phyloP scores from a whole-genome alignment of 148 eudicot genomes.

The Rhododendron kiyosumense region DNA sequence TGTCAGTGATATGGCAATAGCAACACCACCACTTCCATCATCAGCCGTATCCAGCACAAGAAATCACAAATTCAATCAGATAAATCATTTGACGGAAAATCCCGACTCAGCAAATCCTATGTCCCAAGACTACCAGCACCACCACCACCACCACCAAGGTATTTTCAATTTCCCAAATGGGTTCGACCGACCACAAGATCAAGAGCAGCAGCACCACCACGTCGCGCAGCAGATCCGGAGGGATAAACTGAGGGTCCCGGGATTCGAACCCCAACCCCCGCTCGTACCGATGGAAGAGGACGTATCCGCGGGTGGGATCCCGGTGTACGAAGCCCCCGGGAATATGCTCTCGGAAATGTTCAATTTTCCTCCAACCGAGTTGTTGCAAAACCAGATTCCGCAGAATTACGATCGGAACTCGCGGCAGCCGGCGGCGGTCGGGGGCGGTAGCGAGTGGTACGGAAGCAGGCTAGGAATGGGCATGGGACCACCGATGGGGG shows the following conservation, averaged over 20 bases:
- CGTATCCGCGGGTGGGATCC: conserved; percentile 20
- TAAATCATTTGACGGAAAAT: background rate
- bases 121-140: conserved; percentile 52
- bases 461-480: conserved; percentile 20
- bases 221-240: conserved; percentile 44
- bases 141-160: conserved; percentile 40
- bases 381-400: conserved; percentile 35
- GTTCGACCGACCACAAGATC: conserved; percentile 34
- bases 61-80: conserved; percentile 3
- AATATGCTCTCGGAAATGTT: conserved; percentile 62
- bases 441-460: conserved; percentile 27
- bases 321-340: conserved; percentile 29
- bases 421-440: conserved; percentile 2
- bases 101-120: conserved; percentile 36
- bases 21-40: conserved; percentile 13
- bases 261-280: conserved; percentile 27
- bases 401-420: conserved; percentile 16
- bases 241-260: conserved; percentile 34
- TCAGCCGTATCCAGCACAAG: conserved; percentile 8
- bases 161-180: conserved; percentile 44
- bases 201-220: background rate
- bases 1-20: conserved; percentile 29
- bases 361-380: conserved; percentile 33
- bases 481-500: conserved; percentile 11
- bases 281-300: conserved; percentile 24